Evolutionary conservation across 2,329 filamentous ascomycete genomes (phyloP).

Genomic region (Dactylellina haptotyla): DNA sequence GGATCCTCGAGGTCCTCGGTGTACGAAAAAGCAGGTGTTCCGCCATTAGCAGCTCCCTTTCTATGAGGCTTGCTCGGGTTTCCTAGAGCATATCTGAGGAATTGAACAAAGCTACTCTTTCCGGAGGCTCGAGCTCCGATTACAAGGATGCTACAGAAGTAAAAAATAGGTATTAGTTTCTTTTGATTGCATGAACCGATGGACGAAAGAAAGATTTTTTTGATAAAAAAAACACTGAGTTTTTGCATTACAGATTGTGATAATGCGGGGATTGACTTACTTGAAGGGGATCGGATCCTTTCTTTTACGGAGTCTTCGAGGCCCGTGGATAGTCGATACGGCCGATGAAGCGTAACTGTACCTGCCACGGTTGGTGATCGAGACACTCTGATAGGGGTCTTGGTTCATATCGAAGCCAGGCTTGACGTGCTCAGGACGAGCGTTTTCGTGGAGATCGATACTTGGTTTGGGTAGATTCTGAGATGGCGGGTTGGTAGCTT

Average conservation of each 20-base stretch:
- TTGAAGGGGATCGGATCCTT: slow-evolving; percentile 99
- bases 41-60: slow-evolving; percentile 36
- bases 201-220: too few relatives aligned
- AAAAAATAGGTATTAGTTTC: slow-evolving; percentile 4
- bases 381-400: slow-evolving; percentile 41
- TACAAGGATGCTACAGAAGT: slow-evolving; percentile 86
- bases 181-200: neutral
- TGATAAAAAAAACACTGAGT: neutral
- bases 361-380: slow-evolving; percentile 75
- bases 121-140: slow-evolving; percentile 87
- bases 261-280: slow-evolving; percentile 69
- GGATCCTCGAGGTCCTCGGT: slow-evolving; percentile 54
- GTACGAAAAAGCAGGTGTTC: slow-evolving; percentile 33
- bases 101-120: slow-evolving; percentile 97
- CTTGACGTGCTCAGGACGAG: slow-evolving; percentile 34
- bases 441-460: slow-evolving; percentile 21
- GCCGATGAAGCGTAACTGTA: slow-evolving; percentile 95
- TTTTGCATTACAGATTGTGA: neutral
- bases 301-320: slow-evolving; percentile 87
- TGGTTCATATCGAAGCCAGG: slow-evolving; percentile 52
- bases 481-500: slow-evolving; percentile 19
- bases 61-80: slow-evolving; percentile 73
- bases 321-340: slow-evolving; percentile 85
- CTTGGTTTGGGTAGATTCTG: slow-evolving; percentile 31
- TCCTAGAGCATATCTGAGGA: slow-evolving; percentile 85